phyloP scores from a whole-genome alignment of 805 yeast genomes.

The Metschnikowia colocasiae region DNA sequence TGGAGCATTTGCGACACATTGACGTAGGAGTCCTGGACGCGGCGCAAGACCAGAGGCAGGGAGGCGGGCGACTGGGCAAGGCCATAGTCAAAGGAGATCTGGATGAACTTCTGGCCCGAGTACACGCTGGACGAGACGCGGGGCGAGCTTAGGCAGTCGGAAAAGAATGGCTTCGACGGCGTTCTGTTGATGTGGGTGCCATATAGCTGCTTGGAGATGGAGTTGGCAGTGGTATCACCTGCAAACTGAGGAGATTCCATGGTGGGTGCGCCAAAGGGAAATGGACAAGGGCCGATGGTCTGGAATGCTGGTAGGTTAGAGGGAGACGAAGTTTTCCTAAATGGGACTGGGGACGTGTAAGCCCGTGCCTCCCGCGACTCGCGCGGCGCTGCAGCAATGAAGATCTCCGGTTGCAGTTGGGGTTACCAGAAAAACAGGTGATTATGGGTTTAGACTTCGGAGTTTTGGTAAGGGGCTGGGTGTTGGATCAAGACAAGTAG shows the following conservation, averaged over 20 bases:
- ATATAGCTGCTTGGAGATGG: constrained; percentile 32
- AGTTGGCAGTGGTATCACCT: constrained; percentile 41
- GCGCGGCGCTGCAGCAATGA: neutral
- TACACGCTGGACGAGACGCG: constrained; percentile 25
- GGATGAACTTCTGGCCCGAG: constrained; percentile 37
- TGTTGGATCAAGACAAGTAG: too few relatives aligned
- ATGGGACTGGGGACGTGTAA: constrained; percentile 14
- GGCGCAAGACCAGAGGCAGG: constrained; percentile 27
- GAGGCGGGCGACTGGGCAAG: constrained; percentile 1
- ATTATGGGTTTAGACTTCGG: too few relatives aligned
- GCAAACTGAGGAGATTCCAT: constrained; percentile 43
- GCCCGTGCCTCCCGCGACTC: constrained; percentile 11
- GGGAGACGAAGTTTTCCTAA: constrained; percentile 5
- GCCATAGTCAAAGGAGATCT: constrained; percentile 22
- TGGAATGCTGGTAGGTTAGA: neutral
- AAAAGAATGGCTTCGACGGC: constrained; percentile 2
- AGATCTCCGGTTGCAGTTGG: too few relatives aligned
- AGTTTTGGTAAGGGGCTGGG: too few relatives aligned
- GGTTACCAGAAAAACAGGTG: too few relatives aligned
- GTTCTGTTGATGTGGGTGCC: constrained; percentile 33
- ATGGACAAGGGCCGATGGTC: neutral
- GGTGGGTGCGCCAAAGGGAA: neutral
- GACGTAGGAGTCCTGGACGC: constrained; percentile 41
- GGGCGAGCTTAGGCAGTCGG: constrained; percentile 6
- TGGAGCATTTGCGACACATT: constrained; percentile 37